A percentile compares a stretch with the other conserved stretches of the same genome.
These are phyloP conservation scores for Schwanniomyces yamadae DNA, from an alignment of 805 yeast species.

Conservation along the genomic window DNA sequence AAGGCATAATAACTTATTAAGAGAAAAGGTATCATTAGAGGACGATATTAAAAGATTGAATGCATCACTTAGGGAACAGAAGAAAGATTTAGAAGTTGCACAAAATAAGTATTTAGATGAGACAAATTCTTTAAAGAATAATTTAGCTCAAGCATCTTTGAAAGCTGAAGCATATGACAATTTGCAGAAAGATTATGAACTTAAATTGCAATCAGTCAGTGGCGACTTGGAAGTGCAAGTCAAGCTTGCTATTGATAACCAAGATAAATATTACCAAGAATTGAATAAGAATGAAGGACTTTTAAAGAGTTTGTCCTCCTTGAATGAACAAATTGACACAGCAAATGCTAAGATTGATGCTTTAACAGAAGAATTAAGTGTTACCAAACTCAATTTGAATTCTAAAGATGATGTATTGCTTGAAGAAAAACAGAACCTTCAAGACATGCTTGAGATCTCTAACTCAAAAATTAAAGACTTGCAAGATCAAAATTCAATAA, in stretches of 20 bases:
- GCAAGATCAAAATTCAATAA: slow-evolving; percentile 62
- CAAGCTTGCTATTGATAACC: slow-evolving; percentile 47
- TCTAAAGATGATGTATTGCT: slow-evolving; percentile 18
- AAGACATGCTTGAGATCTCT: slow-evolving; percentile 39
- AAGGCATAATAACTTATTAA: slow-evolving; percentile 16
- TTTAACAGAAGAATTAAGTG: slow-evolving; percentile 11
- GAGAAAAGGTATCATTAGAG: slow-evolving; percentile 24
- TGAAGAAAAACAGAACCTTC: slow-evolving; percentile 21
- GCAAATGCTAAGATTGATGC: slow-evolving; percentile 12
- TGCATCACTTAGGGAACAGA: slow-evolving; percentile 19
- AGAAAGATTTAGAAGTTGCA: slow-evolving; percentile 18
- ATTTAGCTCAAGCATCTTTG: slow-evolving; percentile 18
- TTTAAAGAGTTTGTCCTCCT: slow-evolving; percentile 26
- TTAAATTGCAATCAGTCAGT: slow-evolving; percentile 24
- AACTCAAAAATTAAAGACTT: slow-evolving; percentile 53
- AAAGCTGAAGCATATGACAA: slow-evolving; percentile 37
- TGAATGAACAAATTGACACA: slow-evolving; percentile 17
- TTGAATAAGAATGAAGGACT: slow-evolving; percentile 55
- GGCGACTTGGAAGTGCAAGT: slow-evolving; percentile 42
- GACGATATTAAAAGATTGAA: slow-evolving; percentile 20
- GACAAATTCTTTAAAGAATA: slow-evolving; percentile 24
- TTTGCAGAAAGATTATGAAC: slow-evolving; percentile 31
- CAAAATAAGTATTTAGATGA: slow-evolving; percentile 22
- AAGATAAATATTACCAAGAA: slow-evolving; percentile 55
- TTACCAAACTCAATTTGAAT: slow-evolving; percentile 11